Conservation (phyloP, 192 early-diverging fungal species). For the Diversispora epigaea region DNA sequence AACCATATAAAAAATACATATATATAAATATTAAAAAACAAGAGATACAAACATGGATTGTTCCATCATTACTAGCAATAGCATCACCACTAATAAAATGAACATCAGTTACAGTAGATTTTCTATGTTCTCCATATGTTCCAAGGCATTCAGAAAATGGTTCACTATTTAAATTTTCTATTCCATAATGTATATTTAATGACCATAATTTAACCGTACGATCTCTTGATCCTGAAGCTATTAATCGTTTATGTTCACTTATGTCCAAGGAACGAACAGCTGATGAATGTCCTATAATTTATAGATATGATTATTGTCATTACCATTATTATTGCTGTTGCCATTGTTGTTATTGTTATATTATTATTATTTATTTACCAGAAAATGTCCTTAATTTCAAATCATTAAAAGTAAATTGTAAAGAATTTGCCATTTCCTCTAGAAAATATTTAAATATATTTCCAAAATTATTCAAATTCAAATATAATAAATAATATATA, state of each 20-base stretch:
- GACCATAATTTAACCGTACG: constrained; percentile 66
- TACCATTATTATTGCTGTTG: background rate
- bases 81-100: constrained; percentile 55
- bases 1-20: background rate
- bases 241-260: constrained; percentile 52
- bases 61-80: constrained; percentile 60
- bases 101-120: constrained; percentile 47
- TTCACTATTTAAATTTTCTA: constrained; percentile 52
- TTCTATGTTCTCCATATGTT: constrained; percentile 55
- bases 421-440: constrained; percentile 65
- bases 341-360: background rate
- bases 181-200: constrained; percentile 53
- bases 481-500: background rate
- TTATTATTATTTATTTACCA: constrained; percentile 36
- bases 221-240: constrained; percentile 63
- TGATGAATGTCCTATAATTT: constrained; percentile 49
- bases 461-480: background rate
- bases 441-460: background rate
- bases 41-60: constrained; percentile 52
- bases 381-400: constrained; percentile 57
- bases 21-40: background rate
- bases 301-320: constrained; percentile 9
- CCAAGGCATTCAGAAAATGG: constrained; percentile 52
- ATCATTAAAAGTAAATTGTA: constrained; percentile 67
- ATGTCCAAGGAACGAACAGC: constrained; percentile 49